Evolutionary conservation across 2,329 filamentous ascomycete species (phyloP).

Genomic region (Fusarium subtropicale): DNA sequence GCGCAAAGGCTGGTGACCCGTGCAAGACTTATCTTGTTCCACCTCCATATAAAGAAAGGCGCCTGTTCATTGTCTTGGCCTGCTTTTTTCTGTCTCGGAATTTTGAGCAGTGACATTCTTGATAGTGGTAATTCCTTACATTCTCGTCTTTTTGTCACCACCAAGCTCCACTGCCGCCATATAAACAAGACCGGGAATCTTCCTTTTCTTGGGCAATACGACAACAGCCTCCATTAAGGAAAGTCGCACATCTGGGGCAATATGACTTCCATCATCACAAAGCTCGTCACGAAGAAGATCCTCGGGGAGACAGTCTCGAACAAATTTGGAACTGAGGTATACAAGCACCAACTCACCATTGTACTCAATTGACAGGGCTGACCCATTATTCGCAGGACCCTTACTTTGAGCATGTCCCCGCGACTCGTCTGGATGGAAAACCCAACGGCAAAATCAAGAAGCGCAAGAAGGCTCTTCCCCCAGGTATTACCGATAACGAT

Average conservation of each 20-base stretch:
- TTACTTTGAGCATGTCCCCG: slow-evolving; percentile 85
- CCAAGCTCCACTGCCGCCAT: slow-evolving; percentile 5
- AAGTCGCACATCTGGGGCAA: slow-evolving; percentile 10
- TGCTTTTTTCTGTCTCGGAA: slow-evolving; percentile 27
- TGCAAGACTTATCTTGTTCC: slow-evolving; percentile 6
- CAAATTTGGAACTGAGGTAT: slow-evolving; percentile 68
- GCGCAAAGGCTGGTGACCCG: slow-evolving; percentile 7
- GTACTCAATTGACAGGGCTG: background rate
- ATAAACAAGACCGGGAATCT: slow-evolving; percentile 3
- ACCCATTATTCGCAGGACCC: slow-evolving; percentile 73
- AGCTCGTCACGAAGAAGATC: slow-evolving; percentile 67
- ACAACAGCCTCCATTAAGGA: background rate
- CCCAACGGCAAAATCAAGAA: slow-evolving; percentile 81
- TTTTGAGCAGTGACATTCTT: slow-evolving; percentile 23
- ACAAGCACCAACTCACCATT: slow-evolving; percentile 17
- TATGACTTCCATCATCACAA: slow-evolving; percentile 67
- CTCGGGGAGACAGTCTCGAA: slow-evolving; percentile 68
- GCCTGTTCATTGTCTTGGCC: slow-evolving; percentile 16
- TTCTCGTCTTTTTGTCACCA: background rate
- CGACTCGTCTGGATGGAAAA: slow-evolving; percentile 74
- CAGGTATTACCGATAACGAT: slow-evolving; percentile 86
- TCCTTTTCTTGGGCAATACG: background rate
- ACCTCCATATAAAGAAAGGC: slow-evolving; percentile 14
- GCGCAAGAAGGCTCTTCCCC: slow-evolving; percentile 84
- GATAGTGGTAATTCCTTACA: slow-evolving; percentile 2